Evolutionary conservation across 352 stramenopile species (phyloP).

Genomic region (Globisporangium okanoganense): DNA sequence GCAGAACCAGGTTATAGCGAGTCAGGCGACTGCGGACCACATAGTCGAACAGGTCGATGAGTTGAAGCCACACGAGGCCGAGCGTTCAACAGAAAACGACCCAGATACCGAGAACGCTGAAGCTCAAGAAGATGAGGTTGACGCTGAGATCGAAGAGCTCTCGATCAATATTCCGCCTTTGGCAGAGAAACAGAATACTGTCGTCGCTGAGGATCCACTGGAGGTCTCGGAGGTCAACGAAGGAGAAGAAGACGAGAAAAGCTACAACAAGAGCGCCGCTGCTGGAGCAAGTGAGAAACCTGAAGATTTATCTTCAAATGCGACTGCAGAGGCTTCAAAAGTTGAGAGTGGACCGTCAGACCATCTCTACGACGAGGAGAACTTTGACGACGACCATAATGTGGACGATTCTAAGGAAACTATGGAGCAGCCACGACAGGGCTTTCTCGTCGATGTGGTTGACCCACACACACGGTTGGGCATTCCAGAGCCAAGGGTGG

Average conservation of each 20-base stretch:
- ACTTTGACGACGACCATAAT: constrained; percentile 25
- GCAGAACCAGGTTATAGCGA: neutral
- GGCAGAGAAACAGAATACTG: neutral
- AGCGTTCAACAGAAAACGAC: neutral
- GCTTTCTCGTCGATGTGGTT: neutral
- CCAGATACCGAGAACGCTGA: neutral
- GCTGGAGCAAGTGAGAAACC: neutral
- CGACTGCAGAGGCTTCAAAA: neutral
- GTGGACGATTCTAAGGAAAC: neutral
- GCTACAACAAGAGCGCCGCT: neutral
- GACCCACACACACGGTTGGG: neutral
- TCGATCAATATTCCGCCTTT: neutral
- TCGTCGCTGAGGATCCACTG: neutral
- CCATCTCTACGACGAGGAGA: constrained; percentile 24
- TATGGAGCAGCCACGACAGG: neutral
- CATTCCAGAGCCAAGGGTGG: neutral
- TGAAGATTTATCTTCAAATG: neutral
- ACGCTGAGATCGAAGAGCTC: neutral
- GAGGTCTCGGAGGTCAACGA: neutral
- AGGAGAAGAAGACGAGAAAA: neutral
- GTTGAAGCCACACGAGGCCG: neutral
- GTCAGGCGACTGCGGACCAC: neutral
- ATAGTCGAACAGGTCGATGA: neutral
- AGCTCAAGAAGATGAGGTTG: neutral
- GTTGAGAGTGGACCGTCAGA: neutral